Evolutionary conservation across 495 filamentous ascomycete species (phyloP), one percentile per base, ranked within the genome.

Genomic region (Aspergillus biplanus): DNA sequence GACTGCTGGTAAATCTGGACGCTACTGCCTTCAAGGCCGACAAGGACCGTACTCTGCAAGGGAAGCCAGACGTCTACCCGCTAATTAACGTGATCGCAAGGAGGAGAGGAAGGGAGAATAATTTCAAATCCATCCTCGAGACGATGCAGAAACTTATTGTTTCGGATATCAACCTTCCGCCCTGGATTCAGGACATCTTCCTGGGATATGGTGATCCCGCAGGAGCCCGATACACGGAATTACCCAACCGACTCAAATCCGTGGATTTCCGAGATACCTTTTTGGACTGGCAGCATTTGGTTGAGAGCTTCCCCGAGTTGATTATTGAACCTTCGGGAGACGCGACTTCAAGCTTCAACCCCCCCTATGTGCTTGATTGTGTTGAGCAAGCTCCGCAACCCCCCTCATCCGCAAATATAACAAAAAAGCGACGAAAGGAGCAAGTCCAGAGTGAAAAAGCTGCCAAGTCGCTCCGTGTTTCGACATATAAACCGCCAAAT

Each of bases 141-240:
- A 96, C 93, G 0, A 95, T 99, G 70, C 89, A 89, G 69, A 90
- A 87, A 53, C 85, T 99, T 32, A 89, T 92, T 5, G 83, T 97
- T 33, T 92, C 93, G 3, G 90, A 97, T 63, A 87, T 96, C 31
- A 88, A 91, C 7, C 84, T 97, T 46, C 92, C 96, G 4, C 84
- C 89, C 12, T 99, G 95, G 95, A 79, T 99, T 34, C 92, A 96
- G 68, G 95, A 98, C 58, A 93, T 97, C 7, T 98, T 99, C 78
- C 83, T 99, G 15, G 95, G 95, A 7, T 97, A 94, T 78, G 95
- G 96, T 31, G 92, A 98, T 74, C 94, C 95, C 39, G 85, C 91
- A 27, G 86, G 89, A 52, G 95, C 95, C 16, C 89, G 89, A 21
- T 97, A 96, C 71, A 90, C 89, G 31, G 87, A 92, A 52, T 81